Percentiles rank a stretch among this genome's conserved stretches.
phyloP scores from a whole-genome alignment of 805 yeast species.

The Candida germanica region DNA sequence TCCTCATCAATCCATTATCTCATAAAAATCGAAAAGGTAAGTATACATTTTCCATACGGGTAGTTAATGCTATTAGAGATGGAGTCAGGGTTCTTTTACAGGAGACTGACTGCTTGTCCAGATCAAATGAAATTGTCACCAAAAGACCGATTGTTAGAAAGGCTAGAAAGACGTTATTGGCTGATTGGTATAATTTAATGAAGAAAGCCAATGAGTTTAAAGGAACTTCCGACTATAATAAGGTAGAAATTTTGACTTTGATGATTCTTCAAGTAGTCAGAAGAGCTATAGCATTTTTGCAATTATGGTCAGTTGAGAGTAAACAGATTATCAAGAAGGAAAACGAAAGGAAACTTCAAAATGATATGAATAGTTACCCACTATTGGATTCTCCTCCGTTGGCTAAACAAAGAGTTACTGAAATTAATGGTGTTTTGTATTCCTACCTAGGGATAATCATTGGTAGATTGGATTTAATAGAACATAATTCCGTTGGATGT shows the following conservation, averaged over 20 bases:
- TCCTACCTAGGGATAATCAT: slow-evolving; percentile 63
- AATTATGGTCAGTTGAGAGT: slow-evolving; percentile 69
- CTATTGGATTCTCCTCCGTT: slow-evolving; percentile 54
- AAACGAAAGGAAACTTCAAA: slow-evolving; percentile 30
- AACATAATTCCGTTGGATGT: slow-evolving; percentile 68
- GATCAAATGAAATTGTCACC: slow-evolving; percentile 68
- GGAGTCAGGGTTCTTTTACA: slow-evolving; percentile 66
- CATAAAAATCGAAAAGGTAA: slow-evolving; percentile 35
- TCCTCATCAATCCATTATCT: slow-evolving; percentile 61
- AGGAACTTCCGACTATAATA: slow-evolving; percentile 55
- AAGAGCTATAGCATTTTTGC: slow-evolving; percentile 61
- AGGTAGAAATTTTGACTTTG: slow-evolving; percentile 59
- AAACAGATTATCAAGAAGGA: slow-evolving; percentile 41
- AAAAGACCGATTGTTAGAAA: slow-evolving; percentile 58
- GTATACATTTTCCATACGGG: slow-evolving; percentile 53
- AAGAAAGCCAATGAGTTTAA: slow-evolving; percentile 72
- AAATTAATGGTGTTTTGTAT: slow-evolving; percentile 57
- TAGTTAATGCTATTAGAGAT: slow-evolving; percentile 65
- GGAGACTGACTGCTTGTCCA: slow-evolving; percentile 69
- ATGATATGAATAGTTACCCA: slow-evolving; percentile 42
- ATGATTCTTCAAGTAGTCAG: slow-evolving; percentile 66
- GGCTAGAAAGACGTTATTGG: slow-evolving; percentile 63
- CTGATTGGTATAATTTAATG: slow-evolving; percentile 80
- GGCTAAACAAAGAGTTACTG: slow-evolving; percentile 61
- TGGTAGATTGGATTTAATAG: slow-evolving; percentile 77